phyloP scores from a whole-genome alignment of 805 yeast species.

The Sugiyamaella mastotermitis region DNA sequence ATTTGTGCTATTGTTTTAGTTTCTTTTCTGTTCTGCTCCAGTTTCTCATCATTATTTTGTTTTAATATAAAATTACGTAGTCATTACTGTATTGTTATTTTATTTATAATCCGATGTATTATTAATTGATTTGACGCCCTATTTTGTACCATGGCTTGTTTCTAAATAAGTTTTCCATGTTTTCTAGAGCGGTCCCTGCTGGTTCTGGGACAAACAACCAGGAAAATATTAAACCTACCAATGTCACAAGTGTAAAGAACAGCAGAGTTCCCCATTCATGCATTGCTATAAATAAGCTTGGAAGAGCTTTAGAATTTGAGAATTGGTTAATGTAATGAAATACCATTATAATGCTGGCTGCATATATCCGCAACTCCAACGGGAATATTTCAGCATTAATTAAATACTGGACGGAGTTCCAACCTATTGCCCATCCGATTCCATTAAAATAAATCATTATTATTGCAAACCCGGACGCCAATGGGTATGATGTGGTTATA shows the following conservation, averaged over 20 bases:
- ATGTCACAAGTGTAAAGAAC: slow-evolving; percentile 41
- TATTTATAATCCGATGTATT: too few relatives aligned
- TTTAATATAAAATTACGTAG: too few relatives aligned
- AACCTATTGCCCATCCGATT: slow-evolving; percentile 55
- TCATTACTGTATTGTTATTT: too few relatives aligned
- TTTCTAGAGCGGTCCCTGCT: slow-evolving; percentile 45
- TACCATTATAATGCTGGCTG: slow-evolving; percentile 47
- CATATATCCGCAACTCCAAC: slow-evolving; percentile 42
- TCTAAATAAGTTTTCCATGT: slow-evolving; percentile 45
- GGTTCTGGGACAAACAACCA: slow-evolving; percentile 49
- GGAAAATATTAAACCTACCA: slow-evolving; percentile 39
- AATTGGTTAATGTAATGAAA: slow-evolving; percentile 53
- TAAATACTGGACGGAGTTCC: slow-evolving; percentile 51
- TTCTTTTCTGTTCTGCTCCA: too few relatives aligned
- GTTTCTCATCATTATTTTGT: too few relatives aligned
- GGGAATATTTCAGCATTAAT: slow-evolving; percentile 53
- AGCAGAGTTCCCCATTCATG: slow-evolving; percentile 45
- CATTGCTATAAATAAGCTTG: slow-evolving; percentile 44
- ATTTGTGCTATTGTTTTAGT: neutral
- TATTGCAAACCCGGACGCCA: slow-evolving; percentile 43
- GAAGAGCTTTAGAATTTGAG: slow-evolving; percentile 51
- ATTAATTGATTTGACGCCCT: slow-evolving; percentile 30
- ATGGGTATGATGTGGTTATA: slow-evolving; percentile 21
- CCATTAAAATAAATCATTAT: slow-evolving; percentile 47
- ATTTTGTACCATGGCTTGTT: slow-evolving; percentile 53